Base-by-base conservation (phyloP, 1,284 basidiomycete species). In the Heterobasidion occidentale region DNA sequence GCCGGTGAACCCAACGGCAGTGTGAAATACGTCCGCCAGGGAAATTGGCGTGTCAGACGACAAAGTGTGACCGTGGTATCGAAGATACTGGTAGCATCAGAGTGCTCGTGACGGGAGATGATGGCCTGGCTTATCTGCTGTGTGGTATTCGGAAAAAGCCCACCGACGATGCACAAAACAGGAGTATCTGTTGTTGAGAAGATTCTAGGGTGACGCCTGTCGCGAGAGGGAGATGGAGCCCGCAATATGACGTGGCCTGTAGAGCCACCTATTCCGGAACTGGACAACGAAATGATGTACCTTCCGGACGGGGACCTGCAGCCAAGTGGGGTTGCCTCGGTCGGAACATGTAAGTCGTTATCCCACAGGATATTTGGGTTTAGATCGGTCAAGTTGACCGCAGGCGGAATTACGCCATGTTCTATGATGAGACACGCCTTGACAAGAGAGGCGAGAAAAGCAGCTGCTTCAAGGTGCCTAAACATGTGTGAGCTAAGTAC, bases 191-290 rank as follows among this genome's bases (percentile, higher is more conserved):
- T n/a, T 42, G 49, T 33, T 51, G 36, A 42, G 33, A 53, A 19
- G 20, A 44, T 45, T n/a, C 17, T 36, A 35, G 12, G 17, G n/a
- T 9, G 36, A 17, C n/a, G 4, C 42, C 12, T n/a, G 42, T 11
- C 12, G 42, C 2, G 20, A 17, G 47, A 33, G 11, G 9, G 44
- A 12, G 73, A 71, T 0, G 70, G 66, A 36, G 64, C 62, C 61
- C 77, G 68, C 5, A 77, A 46, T 17, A 77, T 67, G 36, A 64
- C 65, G 55, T 76, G 74, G 7, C 70, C 76, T 55, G 73, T 76
- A 7, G 69, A 64, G 7, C 77, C 77, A 7, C 75, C 75, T 44
- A 78, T 76, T 2, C 77, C 77, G 11, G 70, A 74, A 60, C 75
- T 72, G 0, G 68, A 65, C 36, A 78, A 70, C 0, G 76, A 70